phyloP scores from a whole-genome alignment of 352 stramenopile genomes.

The Phytophthora hibernalis region DNA sequence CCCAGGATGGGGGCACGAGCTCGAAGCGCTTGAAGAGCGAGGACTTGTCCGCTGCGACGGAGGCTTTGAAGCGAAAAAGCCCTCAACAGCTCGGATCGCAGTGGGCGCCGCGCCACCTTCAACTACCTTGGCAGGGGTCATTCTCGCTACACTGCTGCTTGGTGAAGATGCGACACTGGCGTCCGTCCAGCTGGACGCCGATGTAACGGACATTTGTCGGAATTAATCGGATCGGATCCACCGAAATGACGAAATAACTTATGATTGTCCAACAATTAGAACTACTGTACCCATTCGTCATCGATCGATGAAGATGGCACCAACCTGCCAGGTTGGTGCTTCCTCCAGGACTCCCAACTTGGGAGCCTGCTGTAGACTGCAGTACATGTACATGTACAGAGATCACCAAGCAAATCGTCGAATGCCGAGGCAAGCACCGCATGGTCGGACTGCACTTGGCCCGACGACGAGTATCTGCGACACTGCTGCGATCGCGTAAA shows the following conservation, averaged over 20 bases:
- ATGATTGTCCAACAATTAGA: too few relatives aligned
- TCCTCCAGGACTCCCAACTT: too few relatives aligned
- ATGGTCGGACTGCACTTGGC: too few relatives aligned
- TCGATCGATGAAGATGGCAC: too few relatives aligned
- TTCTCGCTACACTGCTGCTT: slow-evolving; percentile 8
- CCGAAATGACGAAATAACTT: too few relatives aligned
- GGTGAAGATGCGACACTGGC: slow-evolving; percentile 11
- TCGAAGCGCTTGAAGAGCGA: slow-evolving; percentile 46
- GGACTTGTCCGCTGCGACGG: background rate
- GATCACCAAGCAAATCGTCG: too few relatives aligned
- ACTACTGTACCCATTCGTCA: too few relatives aligned
- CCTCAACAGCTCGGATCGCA: slow-evolving; percentile 28
- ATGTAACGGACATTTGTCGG: background rate
- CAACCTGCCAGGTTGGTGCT: too few relatives aligned
- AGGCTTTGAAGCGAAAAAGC: slow-evolving; percentile 41
- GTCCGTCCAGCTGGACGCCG: slow-evolving; percentile 21
- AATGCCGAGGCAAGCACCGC: too few relatives aligned
- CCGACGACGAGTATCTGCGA: background rate
- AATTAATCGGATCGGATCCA: background rate
- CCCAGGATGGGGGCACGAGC: slow-evolving; percentile 39
- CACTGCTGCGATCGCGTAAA: slow-evolving; percentile 6
- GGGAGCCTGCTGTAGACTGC: too few relatives aligned
- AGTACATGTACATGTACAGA: too few relatives aligned
- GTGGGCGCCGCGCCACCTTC: background rate
- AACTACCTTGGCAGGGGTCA: slow-evolving; percentile 15